Evolutionary conservation across 306 rosid species (phyloP), one percentile per base, ranked within the genome.

Genomic region (Mucuna pruriens): DNA sequence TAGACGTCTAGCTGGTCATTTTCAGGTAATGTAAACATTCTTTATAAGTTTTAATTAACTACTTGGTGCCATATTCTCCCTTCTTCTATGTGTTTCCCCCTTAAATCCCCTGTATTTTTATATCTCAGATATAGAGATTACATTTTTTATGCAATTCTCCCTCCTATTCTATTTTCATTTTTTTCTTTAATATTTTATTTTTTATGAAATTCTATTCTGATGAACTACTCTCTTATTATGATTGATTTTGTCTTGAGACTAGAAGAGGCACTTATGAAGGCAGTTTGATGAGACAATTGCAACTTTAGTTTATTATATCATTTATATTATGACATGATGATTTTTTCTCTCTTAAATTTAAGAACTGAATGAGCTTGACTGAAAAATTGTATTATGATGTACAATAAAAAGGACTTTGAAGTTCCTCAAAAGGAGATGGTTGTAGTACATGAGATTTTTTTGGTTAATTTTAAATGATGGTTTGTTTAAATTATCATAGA

Each of bases 1-100:
- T 87, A 88, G 96, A 87, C 97, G 96, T 49, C 86, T 93, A 74
- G 94, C 94, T 75, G 95, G 97, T 79, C 97, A 89, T 71, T 91
- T 88, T 88, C 95, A 93, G 95, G 97, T 93, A 78, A 48, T 49
- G 25, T 45, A 66, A 31, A 25, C 63, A 20, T 78, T 80, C 23
- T 49, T 40, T 38, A n/a, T n/a, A 29, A 64, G 33, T 46, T 48
- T 45, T 75, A 54, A 54, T 39, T 58, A 16, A 70, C 58, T 57
- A 62, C 62, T 34, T 54, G 69, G 8, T 38, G 60, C 48, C 26
- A 44, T 23, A 25, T 60, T 58, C 63, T 39, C 3, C 17, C 45
- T 44, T 42, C 6, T 61, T 70, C 38, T 20, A 25, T n/a, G 7
- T 26, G 25, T 44, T 42, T 57, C 12, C 8, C 44, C 22, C 42